Evolutionary conservation across 345 rosid genomes (phyloP).

Genomic region (Trapa incisa): DNA sequence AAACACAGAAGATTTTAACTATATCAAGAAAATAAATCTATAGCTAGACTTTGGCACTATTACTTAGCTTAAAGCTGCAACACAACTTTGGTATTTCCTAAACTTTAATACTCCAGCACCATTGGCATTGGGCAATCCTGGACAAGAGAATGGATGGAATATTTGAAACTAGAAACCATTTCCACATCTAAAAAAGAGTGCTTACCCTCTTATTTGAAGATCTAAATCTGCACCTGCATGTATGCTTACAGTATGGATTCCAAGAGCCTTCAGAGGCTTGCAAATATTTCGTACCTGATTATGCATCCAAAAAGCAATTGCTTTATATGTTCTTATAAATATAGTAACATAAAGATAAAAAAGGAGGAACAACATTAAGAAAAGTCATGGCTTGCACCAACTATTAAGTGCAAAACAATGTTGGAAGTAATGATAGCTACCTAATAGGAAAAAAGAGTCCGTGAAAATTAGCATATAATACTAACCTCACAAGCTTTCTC

Average conservation of each 20-base stretch:
- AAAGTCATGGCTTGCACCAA: background rate
- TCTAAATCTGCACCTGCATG: conserved; percentile 60
- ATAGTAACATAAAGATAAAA: background rate
- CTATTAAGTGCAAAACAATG: background rate
- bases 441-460: background rate
- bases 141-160: background rate
- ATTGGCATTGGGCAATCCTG: background rate
- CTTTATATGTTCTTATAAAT: background rate
- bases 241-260: conserved; percentile 78
- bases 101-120: background rate
- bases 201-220: conserved; percentile 78
- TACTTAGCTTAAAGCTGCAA: background rate
- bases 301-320: conserved; percentile 5
- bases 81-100: background rate
- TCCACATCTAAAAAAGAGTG: background rate
- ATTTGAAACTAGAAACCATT: background rate
- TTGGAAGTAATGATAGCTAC: background rate
- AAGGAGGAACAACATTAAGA: too few species aligned
- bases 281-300: conserved; percentile 61
- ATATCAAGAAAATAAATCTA: background rate
- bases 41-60: background rate
- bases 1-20: background rate
- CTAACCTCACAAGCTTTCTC: conserved; percentile 69
- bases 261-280: conserved; percentile 73
- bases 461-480: background rate